phyloP scores from a whole-genome alignment of 805 yeast species.

The Saccharomycopsis schoenii region DNA sequence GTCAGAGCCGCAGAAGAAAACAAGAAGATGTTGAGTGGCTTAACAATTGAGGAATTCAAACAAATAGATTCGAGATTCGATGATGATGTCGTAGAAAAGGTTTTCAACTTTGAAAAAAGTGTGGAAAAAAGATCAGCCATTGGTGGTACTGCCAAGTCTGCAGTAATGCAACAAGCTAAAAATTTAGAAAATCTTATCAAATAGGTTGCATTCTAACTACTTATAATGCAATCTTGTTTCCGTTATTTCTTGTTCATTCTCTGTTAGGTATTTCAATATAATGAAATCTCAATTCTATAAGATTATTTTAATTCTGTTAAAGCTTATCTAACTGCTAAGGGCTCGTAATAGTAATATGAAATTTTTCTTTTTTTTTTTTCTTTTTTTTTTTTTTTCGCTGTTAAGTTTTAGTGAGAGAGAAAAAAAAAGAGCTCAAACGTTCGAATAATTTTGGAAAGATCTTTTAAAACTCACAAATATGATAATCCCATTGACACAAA shows the following conservation, averaged over 20 bases:
- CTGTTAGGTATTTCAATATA: background rate
- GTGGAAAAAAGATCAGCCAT: slow-evolving; percentile 95
- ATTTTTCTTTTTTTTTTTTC: no score
- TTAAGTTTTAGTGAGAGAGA: no score
- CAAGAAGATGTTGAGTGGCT: slow-evolving; percentile 66
- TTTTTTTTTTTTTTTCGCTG: no score
- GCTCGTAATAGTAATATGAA: no score
- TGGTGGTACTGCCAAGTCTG: slow-evolving; percentile 93
- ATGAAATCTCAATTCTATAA: background rate
- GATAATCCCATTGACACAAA: no score
- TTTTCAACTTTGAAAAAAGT: slow-evolving; percentile 86
- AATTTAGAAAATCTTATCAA: slow-evolving; percentile 21
- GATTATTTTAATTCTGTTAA: no score
- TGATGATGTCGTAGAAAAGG: slow-evolving; percentile 60
- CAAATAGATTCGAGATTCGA: slow-evolving; percentile 71
- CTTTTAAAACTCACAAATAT: no score
- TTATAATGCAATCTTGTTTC: no score
- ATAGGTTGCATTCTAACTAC: background rate
- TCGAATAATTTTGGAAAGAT: no score
- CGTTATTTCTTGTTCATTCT: background rate
- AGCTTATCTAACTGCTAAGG: no score
- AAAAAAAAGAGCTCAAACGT: no score
- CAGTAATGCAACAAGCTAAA: slow-evolving; percentile 67
- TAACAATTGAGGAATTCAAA: slow-evolving; percentile 69
- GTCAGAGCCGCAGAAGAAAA: slow-evolving; percentile 82